Evolutionary conservation across 257 asterid genomes (phyloP).

Genomic region (Primulina tabacum): DNA sequence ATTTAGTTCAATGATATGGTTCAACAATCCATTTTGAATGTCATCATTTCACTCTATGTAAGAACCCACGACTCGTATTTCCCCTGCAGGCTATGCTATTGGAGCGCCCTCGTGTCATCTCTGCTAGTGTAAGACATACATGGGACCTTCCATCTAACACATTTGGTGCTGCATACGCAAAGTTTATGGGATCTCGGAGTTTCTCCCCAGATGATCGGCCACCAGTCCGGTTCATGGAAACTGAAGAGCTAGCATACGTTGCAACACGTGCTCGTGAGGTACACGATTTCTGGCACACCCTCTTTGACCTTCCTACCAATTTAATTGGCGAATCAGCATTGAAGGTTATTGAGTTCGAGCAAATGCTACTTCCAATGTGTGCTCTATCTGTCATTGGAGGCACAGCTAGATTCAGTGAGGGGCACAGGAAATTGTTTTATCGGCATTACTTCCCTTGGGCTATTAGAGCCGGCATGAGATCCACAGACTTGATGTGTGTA

Average conservation of each 20-base stretch:
- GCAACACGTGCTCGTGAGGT: conserved; percentile 98
- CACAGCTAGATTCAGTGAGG: conserved; percentile 67
- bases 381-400: conserved; percentile 84
- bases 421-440: conserved; percentile 73
- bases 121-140: conserved; percentile 76
- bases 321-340: conserved; percentile 87
- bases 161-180: conserved; percentile 94
- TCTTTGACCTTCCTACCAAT: conserved; percentile 85
- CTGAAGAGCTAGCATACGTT: conserved; percentile 84
- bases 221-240: conserved; percentile 94
- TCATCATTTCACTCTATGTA: background rate
- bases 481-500: conserved; percentile 78
- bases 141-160: conserved; percentile 94
- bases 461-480: conserved; percentile 64
- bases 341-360: conserved; percentile 90
- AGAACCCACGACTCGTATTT: background rate
- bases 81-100: conserved; percentile 53
- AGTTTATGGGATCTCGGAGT: conserved; percentile 89
- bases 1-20: background rate
- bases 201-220: conserved; percentile 96
- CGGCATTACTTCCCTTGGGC: conserved; percentile 98
- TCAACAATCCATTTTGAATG: background rate
- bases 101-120: conserved; percentile 89
- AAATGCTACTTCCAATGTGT: conserved; percentile 95
- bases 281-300: conserved; percentile 96